Evolutionary conservation across 176 grass and related monocot genomes (phyloP).

Genomic region (Rhipidocladum racemiflorum): DNA sequence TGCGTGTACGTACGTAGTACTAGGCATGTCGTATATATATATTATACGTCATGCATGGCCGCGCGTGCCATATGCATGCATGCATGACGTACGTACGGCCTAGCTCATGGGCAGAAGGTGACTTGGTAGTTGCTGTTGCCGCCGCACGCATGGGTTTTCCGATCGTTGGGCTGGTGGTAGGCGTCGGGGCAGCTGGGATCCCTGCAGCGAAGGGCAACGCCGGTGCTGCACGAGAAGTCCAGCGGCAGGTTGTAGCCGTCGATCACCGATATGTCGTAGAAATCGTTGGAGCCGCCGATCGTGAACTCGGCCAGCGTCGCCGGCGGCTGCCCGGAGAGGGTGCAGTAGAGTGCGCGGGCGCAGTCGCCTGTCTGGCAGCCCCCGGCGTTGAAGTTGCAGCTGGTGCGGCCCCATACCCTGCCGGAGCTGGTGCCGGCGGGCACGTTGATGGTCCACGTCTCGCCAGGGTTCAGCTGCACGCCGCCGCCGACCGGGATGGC

Average conservation of each 20-base stretch:
- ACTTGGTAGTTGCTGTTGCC: too few species aligned
- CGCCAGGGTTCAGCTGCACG: neutral
- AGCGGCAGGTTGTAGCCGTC: slow-evolving; percentile 9
- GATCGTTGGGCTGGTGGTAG: too few species aligned
- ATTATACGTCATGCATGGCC: too few species aligned
- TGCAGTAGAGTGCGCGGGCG: neutral
- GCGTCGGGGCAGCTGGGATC: too few species aligned
- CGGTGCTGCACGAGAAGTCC: neutral
- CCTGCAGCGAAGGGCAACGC: neutral
- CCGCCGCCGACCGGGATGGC: neutral
- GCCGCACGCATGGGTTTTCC: too few species aligned
- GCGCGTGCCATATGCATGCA: too few species aligned
- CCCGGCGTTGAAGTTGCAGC: neutral
- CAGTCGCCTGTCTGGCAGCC: too few species aligned
- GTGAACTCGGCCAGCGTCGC: slow-evolving; percentile 6
- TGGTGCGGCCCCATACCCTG: neutral
- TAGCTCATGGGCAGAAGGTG: too few species aligned
- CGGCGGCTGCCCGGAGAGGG: neutral
- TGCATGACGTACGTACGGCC: too few species aligned
- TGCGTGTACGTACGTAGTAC: too few species aligned
- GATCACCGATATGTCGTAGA: slow-evolving; percentile 10
- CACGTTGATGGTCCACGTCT: neutral
- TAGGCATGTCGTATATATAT: too few species aligned
- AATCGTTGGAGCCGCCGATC: neutral
- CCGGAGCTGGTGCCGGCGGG: neutral